Evolutionary conservation across 2,329 filamentous ascomycete genomes (phyloP).

Genomic region (Hirsutella rhossiliensis): DNA sequence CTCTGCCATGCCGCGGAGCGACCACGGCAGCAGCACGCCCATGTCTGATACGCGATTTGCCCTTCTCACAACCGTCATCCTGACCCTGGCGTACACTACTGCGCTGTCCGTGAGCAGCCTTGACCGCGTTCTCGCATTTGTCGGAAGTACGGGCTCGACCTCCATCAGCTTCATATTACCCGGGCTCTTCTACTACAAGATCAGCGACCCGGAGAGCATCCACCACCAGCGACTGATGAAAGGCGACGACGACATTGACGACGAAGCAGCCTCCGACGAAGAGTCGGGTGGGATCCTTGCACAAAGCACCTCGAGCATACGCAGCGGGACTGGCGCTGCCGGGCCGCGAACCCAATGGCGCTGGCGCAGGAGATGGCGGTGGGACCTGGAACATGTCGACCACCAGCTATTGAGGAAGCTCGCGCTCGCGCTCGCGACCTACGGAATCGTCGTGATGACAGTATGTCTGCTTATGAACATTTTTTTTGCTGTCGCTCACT

Average conservation of each 20-base stretch:
- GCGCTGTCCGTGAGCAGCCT: constrained; percentile 85
- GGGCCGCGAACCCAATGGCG: constrained; percentile 27
- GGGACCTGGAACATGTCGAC: constrained; percentile 53
- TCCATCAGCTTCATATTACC: constrained; percentile 96
- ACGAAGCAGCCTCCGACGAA: constrained; percentile 38
- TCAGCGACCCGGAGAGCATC: constrained; percentile 76
- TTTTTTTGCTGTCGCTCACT: constrained; percentile 60
- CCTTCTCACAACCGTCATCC: constrained; percentile 72
- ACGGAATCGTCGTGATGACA: constrained; percentile 80
- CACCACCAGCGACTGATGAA: constrained; percentile 81
- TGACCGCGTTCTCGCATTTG: constrained; percentile 86
- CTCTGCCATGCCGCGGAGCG: constrained; percentile 26
- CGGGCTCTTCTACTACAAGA: constrained; percentile 97
- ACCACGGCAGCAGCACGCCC: constrained; percentile 40
- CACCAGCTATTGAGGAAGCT: constrained; percentile 55
- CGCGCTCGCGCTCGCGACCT: constrained; percentile 65
- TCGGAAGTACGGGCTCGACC: constrained; percentile 87
- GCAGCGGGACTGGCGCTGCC: constrained; percentile 24
- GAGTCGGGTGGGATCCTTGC: constrained; percentile 27
- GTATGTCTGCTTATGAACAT: constrained; percentile 79
- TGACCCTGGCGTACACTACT: constrained; percentile 73
- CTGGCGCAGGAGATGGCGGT: constrained; percentile 44
- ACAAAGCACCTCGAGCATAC: constrained; percentile 32
- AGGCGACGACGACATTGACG: constrained; percentile 76
- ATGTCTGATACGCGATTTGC: constrained; percentile 89